Evolutionary conservation across 1,284 basidiomycete genomes (phyloP).

Genomic region (Cutaneotrichosporon dermatis): DNA sequence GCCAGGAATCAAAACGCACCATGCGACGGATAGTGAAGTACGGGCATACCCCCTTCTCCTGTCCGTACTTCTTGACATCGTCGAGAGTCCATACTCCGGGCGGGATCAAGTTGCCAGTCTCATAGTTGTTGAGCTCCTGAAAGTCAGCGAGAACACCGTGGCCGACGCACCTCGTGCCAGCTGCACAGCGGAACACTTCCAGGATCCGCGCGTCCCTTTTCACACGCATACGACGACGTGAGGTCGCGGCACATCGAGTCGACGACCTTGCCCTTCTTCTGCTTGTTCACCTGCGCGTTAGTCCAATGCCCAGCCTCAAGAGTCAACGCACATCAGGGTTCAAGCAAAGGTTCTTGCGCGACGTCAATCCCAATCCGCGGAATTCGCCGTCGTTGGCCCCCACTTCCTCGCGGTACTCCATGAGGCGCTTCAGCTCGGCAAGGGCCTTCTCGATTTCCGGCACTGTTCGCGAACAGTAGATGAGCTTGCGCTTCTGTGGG

Average conservation of each 20-base stretch:
- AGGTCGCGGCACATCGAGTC: slow-evolving; percentile 96
- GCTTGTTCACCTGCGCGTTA: slow-evolving; percentile 69
- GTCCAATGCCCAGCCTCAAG: neutral
- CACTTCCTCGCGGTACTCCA: slow-evolving; percentile 82
- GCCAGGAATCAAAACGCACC: slow-evolving; percentile 55
- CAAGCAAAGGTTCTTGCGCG: slow-evolving; percentile 93
- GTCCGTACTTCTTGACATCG: slow-evolving; percentile 84
- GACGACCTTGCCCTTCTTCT: slow-evolving; percentile 96
- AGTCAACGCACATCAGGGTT: slow-evolving; percentile 73
- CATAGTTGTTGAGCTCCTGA: slow-evolving; percentile 69
- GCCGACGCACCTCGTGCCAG: slow-evolving; percentile 78
- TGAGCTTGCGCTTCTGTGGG: slow-evolving; percentile 84
- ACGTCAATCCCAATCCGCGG: slow-evolving; percentile 86
- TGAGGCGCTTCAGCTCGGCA: slow-evolving; percentile 88
- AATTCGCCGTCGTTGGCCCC: slow-evolving; percentile 74
- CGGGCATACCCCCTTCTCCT: slow-evolving; percentile 81
- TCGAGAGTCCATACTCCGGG: slow-evolving; percentile 91
- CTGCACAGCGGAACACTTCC: slow-evolving; percentile 88
- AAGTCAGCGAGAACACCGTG: neutral
- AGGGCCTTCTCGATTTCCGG: slow-evolving; percentile 99
- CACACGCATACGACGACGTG: slow-evolving; percentile 78
- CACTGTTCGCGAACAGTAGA: slow-evolving; percentile 99
- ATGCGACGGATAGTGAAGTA: slow-evolving; percentile 96
- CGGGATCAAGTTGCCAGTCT: slow-evolving; percentile 79
- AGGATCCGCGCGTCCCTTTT: slow-evolving; percentile 80